Evolutionary conservation across 345 rosid genomes (phyloP), one percentile per base, ranked within the genome.

Genomic region (Melastoma malabathricum): DNA sequence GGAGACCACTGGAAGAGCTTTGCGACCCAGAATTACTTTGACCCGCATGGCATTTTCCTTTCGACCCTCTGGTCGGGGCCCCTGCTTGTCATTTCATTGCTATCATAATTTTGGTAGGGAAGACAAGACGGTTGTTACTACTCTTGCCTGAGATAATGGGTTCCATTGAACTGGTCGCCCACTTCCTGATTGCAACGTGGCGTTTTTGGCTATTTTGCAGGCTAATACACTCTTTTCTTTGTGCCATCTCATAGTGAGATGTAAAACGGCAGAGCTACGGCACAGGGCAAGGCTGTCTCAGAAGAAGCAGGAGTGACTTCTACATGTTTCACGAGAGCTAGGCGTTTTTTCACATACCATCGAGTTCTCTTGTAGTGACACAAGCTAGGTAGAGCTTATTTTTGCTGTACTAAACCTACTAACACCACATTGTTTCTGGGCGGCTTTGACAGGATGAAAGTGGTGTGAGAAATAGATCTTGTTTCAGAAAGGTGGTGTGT

Each of bases 51-150:
- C 58, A 39, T 85, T 50, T 92, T 92, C 59, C 63, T 88, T 1
- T 92, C 99, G 1, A 69, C 66, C 6, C 80, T 92, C 58, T 92
- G 97, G 99, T 93, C 99, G 6, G 95, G 95, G 19, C 99, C 99
- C 43, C 97, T 92, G 64, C 77, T 92, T 9, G 53, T 71, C 61
- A 73, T 84, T 48, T 71, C 61, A 73, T 84, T 48, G 84, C 99
- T 44, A 77, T 81, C 59, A 58, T 81, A 44, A 84, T 92, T 61
- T 65, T 92, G 95, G 99, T 92, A 31, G 58, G 78, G 41, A 34
- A 34, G 41, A 34, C 12, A 8, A 65, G 18, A 60, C 47, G 19
- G 6, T 47, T 27, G 53, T 44, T 5, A 14, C 3, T 45, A 65
- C 43, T 44, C 29, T 51, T 9, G 44, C 27, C 56, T 59, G 34